Base-by-base conservation (phyloP, 176 grass and related monocot species). In the Neostapfia colusana region DNA sequence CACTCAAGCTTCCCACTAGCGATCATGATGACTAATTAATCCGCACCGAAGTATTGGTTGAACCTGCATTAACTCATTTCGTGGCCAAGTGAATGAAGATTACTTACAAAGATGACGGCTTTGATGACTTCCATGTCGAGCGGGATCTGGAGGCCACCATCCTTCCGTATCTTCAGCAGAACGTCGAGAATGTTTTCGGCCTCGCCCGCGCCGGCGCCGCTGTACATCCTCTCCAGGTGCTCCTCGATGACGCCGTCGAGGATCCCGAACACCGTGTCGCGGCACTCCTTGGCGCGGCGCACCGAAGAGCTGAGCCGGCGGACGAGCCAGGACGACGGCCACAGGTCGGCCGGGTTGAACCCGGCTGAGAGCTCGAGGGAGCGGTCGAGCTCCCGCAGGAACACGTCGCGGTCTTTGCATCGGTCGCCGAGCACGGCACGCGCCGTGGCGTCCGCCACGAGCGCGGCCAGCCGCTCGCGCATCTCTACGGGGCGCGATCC, bases 291-390 rank as follows among this genome's bases (percentile, higher is more conserved):
- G 2, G 84, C 75, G 21, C 49, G 58, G 8, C 79, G 77, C 15
- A 72, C 68, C 18, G 76, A 79, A 8, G 79, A 59, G 78, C 86
- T 86, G 6, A 86, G 49, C 56, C 40, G 27, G 13, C 50, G 41
- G n/a, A 78, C 78, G 56, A 92, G 65, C 15, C 79, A 39, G 0
- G 79, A 70, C 0, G 90, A 92, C 28, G 90, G 86, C 79, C 86
- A 92, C 40, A 92, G 48, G 59, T 96, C 92, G 0, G 79, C 84
- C 28, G 88, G 58, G 44, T 87, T 90, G 18, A 89, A 90, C 10
- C 89, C 87, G 0, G 23, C 69, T 0, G 58, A 0, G 0, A 89
- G 50, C 39, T 26, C 37, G 59, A 85, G 28, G 8, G 69, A 55
- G 0, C 50, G 43, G 17, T 70, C 65, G 2, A 84, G 71, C 21